Base-by-base conservation (phyloP, 2,329 filamentous ascomycete species). In the Fusarium solani-melongenae region DNA sequence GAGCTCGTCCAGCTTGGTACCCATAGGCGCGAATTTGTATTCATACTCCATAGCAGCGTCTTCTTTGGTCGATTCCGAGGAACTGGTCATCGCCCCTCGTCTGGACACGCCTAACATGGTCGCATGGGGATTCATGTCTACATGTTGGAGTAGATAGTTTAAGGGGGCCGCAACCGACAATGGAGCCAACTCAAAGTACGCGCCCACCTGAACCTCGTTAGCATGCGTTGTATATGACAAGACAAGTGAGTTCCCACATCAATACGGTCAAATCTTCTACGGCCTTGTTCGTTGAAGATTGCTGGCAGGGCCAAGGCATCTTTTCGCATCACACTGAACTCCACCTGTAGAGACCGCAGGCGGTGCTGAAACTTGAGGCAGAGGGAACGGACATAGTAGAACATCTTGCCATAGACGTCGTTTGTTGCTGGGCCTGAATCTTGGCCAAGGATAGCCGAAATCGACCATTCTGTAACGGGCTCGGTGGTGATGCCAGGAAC, bases 381-480 rank as follows among this genome's bases (percentile, higher is more conserved):
- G 36, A 75, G 15, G 24, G 72, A 49, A 17, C 76, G 71, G 6
- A 80, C 53, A n/a, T 76, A 80, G 62, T 72, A 77, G 14, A 76
- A 78, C 72, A 79, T 73, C 61, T 78, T 79, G 27, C 79, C 79
- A 58, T 80, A 80, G 6, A 76, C 69, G 53, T 80, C 79, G 11
- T 78, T 76, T 12, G 46, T 27, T 1, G 77, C 72, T 20, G 67
- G 64, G 12, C 68, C 66, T 14, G 38, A 64, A 0, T 33, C 4
- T 27, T 72, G 66, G 12, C 79, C 76, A 11, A 78, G 64, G 3
- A 79, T 29, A 34, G 15, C 14, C 38, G 74, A 72, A 67, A 79
- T 78, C 3, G 78, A 73, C 78, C 79, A 80, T 46, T 80, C 79
- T 1, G 67, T 56, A 12, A 80, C 66, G 7, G 79, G 78, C 51